A percentile compares a stretch with the other conserved stretches of the same genome.
These are phyloP conservation scores for Amphicarpaea edgeworthii DNA, from an alignment of 306 rosid species.

Conservation along the genomic window DNA sequence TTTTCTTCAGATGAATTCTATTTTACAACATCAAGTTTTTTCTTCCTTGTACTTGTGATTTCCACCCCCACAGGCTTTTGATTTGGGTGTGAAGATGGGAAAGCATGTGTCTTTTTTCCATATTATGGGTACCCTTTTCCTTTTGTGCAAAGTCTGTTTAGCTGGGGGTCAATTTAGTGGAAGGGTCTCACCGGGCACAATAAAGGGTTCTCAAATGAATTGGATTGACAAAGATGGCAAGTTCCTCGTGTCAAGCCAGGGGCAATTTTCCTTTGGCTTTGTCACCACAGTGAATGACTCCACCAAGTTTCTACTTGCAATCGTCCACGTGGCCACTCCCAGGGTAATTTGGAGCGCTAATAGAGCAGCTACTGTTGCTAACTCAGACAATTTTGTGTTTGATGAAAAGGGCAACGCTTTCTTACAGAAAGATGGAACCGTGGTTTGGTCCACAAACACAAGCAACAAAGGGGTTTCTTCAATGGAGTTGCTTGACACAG, in stretches of 20 bases:
- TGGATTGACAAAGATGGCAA: conserved; percentile 70
- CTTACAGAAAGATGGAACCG: conserved; percentile 54
- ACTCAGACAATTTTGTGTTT: conserved; percentile 73
- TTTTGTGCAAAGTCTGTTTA: conserved; percentile 48
- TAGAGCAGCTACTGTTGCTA: conserved; percentile 65
- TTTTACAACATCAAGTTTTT: background rate
- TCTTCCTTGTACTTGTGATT: conserved; percentile 19
- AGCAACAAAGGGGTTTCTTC: conserved; percentile 62
- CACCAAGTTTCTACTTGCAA: conserved; percentile 60
- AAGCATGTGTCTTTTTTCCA: conserved; percentile 38
- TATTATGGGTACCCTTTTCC: conserved; percentile 33
- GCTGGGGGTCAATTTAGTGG: conserved; percentile 55
- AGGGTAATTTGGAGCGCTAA: conserved; percentile 77
- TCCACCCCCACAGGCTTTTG: too few species aligned
- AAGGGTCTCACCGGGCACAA: conserved; percentile 48
- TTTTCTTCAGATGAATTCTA: background rate
- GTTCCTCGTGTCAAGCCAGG: conserved; percentile 65
- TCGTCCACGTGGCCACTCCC: conserved; percentile 50
- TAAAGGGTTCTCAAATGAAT: conserved; percentile 67
- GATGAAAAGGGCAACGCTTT: conserved; percentile 65
- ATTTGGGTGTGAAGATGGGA: conserved; percentile 57
- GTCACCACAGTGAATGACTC: conserved; percentile 53
- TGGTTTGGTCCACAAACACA: conserved; percentile 74
- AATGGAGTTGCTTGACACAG: conserved; percentile 69
- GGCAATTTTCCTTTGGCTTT: conserved; percentile 68